Conservation (phyloP, 768 basidiomycete species). For the Termitomyces sp. region DNA sequence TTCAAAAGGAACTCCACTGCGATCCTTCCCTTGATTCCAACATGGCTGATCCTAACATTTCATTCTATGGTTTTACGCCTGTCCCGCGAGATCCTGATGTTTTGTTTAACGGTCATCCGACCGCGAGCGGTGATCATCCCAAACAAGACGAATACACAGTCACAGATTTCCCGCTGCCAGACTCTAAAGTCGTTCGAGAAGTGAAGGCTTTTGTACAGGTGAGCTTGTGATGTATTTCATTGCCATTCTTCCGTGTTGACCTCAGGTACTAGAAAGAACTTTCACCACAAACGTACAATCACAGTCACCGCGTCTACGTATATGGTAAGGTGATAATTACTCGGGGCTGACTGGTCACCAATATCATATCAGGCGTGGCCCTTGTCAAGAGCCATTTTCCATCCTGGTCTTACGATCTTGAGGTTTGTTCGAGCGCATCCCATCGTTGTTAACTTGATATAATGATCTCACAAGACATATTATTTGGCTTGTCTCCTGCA, state of each 20-base stretch:
- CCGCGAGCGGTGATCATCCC: conserved; percentile 36
- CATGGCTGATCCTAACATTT: conserved; percentile 23
- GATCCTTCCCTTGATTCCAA: neutral
- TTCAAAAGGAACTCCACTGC: neutral
- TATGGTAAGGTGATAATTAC: conserved; percentile 32
- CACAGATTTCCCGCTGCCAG: conserved; percentile 39
- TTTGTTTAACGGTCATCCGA: conserved; percentile 43
- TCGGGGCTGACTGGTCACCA: neutral
- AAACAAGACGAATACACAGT: conserved; percentile 37
- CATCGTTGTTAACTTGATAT: neutral
- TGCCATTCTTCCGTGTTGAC: neutral
- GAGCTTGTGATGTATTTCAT: conserved; percentile 1
- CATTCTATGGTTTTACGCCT: conserved; percentile 45
- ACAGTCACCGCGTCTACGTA: conserved; percentile 46
- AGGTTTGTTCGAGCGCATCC: conserved; percentile 13
- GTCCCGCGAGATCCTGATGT: conserved; percentile 46
- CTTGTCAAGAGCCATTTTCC: conserved; percentile 45
- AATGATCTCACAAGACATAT: conserved; percentile 32
- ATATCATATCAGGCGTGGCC: conserved; percentile 35
- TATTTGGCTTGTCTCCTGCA: conserved; percentile 50
- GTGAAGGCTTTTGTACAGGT: conserved; percentile 39
- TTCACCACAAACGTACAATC: conserved; percentile 42
- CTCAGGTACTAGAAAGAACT: conserved; percentile 36
- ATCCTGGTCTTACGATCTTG: conserved; percentile 37
- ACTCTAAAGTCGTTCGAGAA: conserved; percentile 33